Evolutionary conservation across 2,329 filamentous ascomycete genomes (phyloP).

Genomic region (Bipolaris gigantea): DNA sequence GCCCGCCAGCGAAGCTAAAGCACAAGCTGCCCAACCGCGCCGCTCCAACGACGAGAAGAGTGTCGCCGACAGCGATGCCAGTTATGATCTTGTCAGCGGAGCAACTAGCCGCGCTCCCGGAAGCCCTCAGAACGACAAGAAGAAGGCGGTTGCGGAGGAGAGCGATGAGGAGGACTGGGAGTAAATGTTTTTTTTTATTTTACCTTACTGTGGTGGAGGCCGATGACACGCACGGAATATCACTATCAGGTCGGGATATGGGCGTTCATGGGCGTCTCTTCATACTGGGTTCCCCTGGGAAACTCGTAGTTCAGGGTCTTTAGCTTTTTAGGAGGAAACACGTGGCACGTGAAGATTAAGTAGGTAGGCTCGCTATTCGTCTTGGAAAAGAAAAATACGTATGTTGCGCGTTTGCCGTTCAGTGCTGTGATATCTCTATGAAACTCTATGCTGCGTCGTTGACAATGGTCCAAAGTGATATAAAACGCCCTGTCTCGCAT

Average conservation of each 20-base stretch:
- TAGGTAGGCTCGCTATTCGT: no score
- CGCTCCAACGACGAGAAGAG: slow-evolving; percentile 74
- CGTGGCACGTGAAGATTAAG: neutral
- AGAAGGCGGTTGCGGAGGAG: slow-evolving; percentile 53
- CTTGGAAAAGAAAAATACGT: no score
- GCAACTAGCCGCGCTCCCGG: slow-evolving; percentile 75
- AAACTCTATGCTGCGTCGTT: neutral
- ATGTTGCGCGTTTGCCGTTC: neutral
- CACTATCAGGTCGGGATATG: neutral
- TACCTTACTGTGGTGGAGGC: neutral
- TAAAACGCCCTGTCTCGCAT: neutral
- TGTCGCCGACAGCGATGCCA: slow-evolving; percentile 89
- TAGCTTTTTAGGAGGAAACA: neutral
- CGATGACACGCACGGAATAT: neutral
- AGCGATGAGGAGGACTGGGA: slow-evolving; percentile 78
- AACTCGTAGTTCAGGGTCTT: neutral
- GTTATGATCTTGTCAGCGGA: slow-evolving; percentile 86
- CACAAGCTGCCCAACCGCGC: slow-evolving; percentile 64
- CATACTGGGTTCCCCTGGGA: neutral
- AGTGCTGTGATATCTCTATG: neutral
- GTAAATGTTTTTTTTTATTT: slow-evolving; percentile 41
- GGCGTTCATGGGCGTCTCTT: neutral
- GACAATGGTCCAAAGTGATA: neutral
- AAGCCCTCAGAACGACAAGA: slow-evolving; percentile 60
- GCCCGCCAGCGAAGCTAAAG: slow-evolving; percentile 33